These are phyloP conservation scores for Tremellales sp. DNA, from an alignment of 1,284 basidiomycete genomes.

Conservation along the genomic window DNA sequence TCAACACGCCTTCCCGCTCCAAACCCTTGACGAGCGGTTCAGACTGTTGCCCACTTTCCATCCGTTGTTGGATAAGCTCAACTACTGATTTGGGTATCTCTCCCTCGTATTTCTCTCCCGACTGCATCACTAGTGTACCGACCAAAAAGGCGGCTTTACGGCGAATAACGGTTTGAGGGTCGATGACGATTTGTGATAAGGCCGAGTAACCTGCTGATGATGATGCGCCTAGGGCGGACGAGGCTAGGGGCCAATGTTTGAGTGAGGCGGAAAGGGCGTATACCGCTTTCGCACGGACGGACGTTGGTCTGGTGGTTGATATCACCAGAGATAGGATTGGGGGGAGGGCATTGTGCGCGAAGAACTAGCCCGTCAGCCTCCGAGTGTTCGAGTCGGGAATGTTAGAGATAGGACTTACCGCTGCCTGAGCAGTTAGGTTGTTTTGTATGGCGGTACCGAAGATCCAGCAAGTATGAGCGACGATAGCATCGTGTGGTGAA, in stretches of 20 bases:
- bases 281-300: slow-evolving; percentile 73
- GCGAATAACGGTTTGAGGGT: slow-evolving; percentile 71
- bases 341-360: slow-evolving; percentile 65
- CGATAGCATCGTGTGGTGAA: slow-evolving; percentile 60
- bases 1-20: slow-evolving; percentile 27
- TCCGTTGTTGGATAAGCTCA: slow-evolving; percentile 27
- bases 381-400: too few relatives aligned
- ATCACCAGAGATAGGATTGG: slow-evolving; percentile 61
- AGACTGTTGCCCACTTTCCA: slow-evolving; percentile 18
- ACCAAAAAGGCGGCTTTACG: slow-evolving; percentile 83
- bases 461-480: slow-evolving; percentile 79
- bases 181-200: slow-evolving; percentile 48
- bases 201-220: slow-evolving; percentile 22
- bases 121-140: slow-evolving; percentile 69
- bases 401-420: slow-evolving; percentile 60
- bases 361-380: slow-evolving; percentile 57
- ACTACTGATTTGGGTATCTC: slow-evolving; percentile 42
- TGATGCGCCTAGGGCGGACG: slow-evolving; percentile 15
- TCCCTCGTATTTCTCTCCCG: slow-evolving; percentile 50
- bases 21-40: slow-evolving; percentile 27
- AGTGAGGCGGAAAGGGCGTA: slow-evolving; percentile 81
- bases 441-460: slow-evolving; percentile 93
- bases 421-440: slow-evolving; percentile 82
- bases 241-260: slow-evolving; percentile 57
- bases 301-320: slow-evolving; percentile 49